Conservation (phyloP, 2,329 filamentous ascomycete genomes). For the Paracoccidioides lutzii region DNA sequence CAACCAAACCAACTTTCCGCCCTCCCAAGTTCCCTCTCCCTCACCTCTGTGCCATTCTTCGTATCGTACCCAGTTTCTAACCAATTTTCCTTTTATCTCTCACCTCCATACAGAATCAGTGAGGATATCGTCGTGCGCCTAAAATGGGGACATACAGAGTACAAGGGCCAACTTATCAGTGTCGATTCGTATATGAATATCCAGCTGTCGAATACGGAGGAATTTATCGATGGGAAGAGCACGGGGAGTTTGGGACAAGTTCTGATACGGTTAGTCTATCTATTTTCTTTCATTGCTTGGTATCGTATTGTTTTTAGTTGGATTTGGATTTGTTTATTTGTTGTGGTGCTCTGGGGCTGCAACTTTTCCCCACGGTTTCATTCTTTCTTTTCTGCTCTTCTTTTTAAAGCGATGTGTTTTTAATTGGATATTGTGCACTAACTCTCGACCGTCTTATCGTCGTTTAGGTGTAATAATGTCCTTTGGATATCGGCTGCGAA, state of each 20-base stretch:
- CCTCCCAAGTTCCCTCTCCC: not conserved
- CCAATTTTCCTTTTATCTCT: not conserved
- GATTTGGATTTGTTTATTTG: not conserved
- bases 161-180: conserved; percentile 83
- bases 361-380: not conserved
- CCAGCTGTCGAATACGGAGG: conserved; percentile 78
- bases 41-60: not conserved
- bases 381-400: not conserved
- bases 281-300: not conserved
- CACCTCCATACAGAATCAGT: conserved; percentile 51
- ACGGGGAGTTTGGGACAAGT: conserved; percentile 80
- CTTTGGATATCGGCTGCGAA: conserved; percentile 64
- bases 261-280: conserved; percentile 59
- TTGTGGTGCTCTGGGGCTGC: not conserved
- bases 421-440: not conserved
- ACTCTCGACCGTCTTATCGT: conserved; percentile 3
- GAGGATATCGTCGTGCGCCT: conserved; percentile 82
- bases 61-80: not conserved
- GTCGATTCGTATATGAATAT: conserved; percentile 99
- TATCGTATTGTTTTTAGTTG: not conserved
- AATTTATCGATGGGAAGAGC: conserved; percentile 79
- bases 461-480: conserved; percentile 80
- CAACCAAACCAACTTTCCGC: too few species aligned
- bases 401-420: not conserved
- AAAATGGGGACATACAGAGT: conserved; percentile 97